Evolutionary conservation across 2,329 filamentous ascomycete species (phyloP).

Genomic region (Phoma sp.): DNA sequence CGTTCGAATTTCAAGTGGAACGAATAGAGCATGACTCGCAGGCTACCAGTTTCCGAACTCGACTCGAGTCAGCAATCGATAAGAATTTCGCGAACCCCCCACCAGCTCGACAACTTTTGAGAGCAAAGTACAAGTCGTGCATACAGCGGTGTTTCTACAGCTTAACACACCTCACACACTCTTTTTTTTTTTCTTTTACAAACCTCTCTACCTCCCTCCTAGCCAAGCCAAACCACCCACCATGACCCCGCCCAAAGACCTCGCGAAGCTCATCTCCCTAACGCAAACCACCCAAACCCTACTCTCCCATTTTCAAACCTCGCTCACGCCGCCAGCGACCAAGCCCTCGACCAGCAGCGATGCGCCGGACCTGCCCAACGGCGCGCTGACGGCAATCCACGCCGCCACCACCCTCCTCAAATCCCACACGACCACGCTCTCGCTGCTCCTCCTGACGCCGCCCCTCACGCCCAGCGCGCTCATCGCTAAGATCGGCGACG

Average conservation of each 20-base stretch:
- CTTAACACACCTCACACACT: too few species aligned
- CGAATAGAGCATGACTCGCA: too few species aligned
- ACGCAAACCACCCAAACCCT: conserved; percentile 46
- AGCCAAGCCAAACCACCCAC: not conserved
- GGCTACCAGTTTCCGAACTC: not conserved
- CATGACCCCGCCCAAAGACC: conserved; percentile 23
- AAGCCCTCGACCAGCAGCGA: not conserved
- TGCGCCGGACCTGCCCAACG: conserved; percentile 32
- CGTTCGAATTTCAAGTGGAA: too few species aligned
- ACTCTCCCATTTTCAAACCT: conserved; percentile 44
- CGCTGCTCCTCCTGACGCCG: conserved; percentile 82
- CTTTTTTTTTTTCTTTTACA: not conserved
- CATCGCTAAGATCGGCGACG: conserved; percentile 70
- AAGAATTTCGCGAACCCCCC: conserved; percentile 11
- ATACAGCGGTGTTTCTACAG: not conserved
- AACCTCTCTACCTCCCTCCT: not conserved
- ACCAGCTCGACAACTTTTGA: conserved; percentile 8
- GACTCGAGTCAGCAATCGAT: conserved; percentile 12
- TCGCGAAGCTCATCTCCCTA: conserved; percentile 41
- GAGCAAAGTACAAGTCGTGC: not conserved
- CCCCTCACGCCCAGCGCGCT: conserved; percentile 85
- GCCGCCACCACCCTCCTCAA: conserved; percentile 75
- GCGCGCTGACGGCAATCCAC: conserved; percentile 69
- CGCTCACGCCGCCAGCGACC: conserved; percentile 25
- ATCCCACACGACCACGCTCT: conserved; percentile 86